Conservation (phyloP, 2,329 filamentous ascomycete species). For the Verticillium nonalfalfae region DNA sequence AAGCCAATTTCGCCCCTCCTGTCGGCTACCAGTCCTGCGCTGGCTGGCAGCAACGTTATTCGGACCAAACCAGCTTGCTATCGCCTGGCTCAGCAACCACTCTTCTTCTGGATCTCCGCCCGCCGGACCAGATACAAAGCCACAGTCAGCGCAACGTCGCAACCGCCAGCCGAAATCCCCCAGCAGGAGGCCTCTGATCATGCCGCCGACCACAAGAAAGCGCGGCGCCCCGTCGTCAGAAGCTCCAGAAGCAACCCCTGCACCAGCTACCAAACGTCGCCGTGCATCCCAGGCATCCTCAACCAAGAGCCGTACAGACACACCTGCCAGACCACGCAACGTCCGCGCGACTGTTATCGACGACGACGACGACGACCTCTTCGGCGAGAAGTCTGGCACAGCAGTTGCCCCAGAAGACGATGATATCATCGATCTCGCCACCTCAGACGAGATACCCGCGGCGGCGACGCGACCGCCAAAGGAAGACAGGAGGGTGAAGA, state of each 20-base stretch:
- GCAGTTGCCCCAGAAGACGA: conserved; percentile 17
- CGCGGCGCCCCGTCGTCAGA: conserved; percentile 6
- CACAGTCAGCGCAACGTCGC: background rate
- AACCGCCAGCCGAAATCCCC: background rate
- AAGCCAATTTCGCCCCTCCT: background rate
- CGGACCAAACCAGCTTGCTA: too few species aligned
- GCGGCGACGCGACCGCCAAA: conserved; percentile 33
- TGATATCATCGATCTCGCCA: conserved; percentile 33
- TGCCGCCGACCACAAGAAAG: conserved; percentile 5
- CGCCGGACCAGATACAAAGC: too few species aligned
- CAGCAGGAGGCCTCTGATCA: background rate
- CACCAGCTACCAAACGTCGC: conserved; percentile 6
- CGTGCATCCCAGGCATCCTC: conserved; percentile 8
- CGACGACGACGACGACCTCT: conserved; percentile 18
- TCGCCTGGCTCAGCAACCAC: too few species aligned
- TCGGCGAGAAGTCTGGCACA: conserved; percentile 15
- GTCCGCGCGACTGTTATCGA: background rate
- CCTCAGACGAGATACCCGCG: conserved; percentile 35
- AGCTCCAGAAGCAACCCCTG: background rate
- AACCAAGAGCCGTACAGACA: conserved; percentile 10
- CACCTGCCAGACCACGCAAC: conserved; percentile 15
- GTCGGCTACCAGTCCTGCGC: background rate
- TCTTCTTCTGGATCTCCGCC: too few species aligned
- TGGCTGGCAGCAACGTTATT: too few species aligned
- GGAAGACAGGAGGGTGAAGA: conserved; percentile 42